Evolutionary conservation across 371 early-diverging fungal genomes (phyloP).

Genomic region (Mucor sp.): DNA sequence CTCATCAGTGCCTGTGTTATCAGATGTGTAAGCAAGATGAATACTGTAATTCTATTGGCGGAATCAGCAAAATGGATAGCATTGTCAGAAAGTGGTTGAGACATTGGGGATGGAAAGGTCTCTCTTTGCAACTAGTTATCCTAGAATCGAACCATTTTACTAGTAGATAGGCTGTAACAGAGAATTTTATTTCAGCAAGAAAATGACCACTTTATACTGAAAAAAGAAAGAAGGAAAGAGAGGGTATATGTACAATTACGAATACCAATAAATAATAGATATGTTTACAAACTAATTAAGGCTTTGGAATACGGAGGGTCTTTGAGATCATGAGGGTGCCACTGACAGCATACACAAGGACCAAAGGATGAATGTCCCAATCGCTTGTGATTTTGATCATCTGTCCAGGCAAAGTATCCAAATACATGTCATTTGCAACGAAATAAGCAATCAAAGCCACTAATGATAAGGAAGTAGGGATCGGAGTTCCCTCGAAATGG

Average conservation of each 20-base stretch:
- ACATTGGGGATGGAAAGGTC: too few species aligned
- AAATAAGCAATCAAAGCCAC: constrained; percentile 77
- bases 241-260: constrained; percentile 9
- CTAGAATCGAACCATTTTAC: not conserved
- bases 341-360: constrained; percentile 73
- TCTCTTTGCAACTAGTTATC: not conserved
- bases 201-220: not conserved
- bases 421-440: constrained; percentile 52
- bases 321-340: constrained; percentile 84
- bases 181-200: not conserved
- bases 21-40: not conserved
- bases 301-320: constrained; percentile 69
- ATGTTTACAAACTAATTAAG: constrained; percentile 28
- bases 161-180: not conserved
- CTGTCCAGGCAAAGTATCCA: constrained; percentile 51
- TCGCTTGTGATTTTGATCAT: constrained; percentile 36
- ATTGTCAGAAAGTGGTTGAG: not conserved
- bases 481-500: constrained; percentile 92
- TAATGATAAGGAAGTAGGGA: constrained; percentile 76
- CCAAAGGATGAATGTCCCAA: constrained; percentile 77
- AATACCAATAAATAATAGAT: constrained; percentile 7
- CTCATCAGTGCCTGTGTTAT: not conserved
- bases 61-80: not conserved
- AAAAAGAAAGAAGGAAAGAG: not conserved
- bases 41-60: not conserved